Evolutionary conservation across 129 eudicot genomes (phyloP).

Genomic region (Pseudognaphalium luteoalbum): DNA sequence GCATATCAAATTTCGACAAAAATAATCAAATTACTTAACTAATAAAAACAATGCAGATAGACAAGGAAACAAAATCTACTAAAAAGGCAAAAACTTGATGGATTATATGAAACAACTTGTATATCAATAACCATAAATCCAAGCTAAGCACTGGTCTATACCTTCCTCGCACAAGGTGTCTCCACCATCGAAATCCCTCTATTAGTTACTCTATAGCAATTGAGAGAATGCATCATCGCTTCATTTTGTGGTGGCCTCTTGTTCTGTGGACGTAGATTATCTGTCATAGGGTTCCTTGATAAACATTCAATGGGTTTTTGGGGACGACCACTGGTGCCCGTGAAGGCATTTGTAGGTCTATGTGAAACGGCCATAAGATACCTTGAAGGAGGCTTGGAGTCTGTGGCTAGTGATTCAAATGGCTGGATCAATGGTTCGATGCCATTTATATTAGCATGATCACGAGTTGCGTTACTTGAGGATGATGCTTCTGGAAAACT

Average conservation of each 20-base stretch:
- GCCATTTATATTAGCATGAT: conserved; percentile 25
- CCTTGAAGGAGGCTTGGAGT: conserved; percentile 63
- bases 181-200: no score
- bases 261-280: conserved; percentile 55
- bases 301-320: conserved; percentile 37
- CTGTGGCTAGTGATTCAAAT: conserved; percentile 49
- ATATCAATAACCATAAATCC: no score
- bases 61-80: no score
- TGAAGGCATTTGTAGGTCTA: conserved; percentile 44
- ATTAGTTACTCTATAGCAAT: no score
- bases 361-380: conserved; percentile 77
- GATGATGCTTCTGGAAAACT: conserved; percentile 40
- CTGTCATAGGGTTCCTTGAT: conserved; percentile 66
- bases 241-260: conserved; percentile 14
- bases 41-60: no score
- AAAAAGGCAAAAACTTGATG: no score
- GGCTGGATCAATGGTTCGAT: conserved; percentile 54
- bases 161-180: no score
- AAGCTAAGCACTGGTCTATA: no score
- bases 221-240: no score
- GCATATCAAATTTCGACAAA: no score
- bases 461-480: conserved; percentile 8
- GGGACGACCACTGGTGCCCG: conserved; percentile 45
- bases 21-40: no score
- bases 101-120: no score